A percentile compares a stretch with the other conserved stretches of the same genome.
Conservation (phyloP, 306 rosid species). For the Leucaena leucocephala region DNA sequence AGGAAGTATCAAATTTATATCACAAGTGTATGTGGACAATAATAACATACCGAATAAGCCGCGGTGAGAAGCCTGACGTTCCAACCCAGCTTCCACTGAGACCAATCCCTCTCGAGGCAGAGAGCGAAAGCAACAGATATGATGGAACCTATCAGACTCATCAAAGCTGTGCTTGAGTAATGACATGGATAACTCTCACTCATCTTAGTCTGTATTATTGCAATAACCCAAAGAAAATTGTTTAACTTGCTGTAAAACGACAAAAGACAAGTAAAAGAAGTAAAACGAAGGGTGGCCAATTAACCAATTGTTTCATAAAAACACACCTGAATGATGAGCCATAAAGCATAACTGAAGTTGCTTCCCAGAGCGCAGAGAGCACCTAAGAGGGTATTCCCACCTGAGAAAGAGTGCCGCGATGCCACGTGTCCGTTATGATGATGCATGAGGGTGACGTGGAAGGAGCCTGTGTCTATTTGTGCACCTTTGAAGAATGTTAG, state of each 20-base stretch:
- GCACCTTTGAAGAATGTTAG: not conserved
- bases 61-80: constrained; percentile 42
- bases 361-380: not conserved
- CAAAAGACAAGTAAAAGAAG: not conserved
- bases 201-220: constrained; percentile 39
- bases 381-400: not conserved
- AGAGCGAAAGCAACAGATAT: constrained; percentile 28
- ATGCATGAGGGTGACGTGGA: constrained; percentile 3
- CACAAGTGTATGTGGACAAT: not conserved
- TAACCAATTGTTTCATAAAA: too few species aligned
- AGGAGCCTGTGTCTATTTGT: not conserved
- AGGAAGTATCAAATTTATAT: too few species aligned
- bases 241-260: not conserved
- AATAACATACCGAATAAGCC: constrained; percentile 35
- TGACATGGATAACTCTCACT: constrained; percentile 41
- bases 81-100: constrained; percentile 39
- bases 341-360: not conserved
- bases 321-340: not conserved
- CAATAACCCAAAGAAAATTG: not conserved
- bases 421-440: not conserved
- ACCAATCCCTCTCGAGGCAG: constrained; percentile 39
- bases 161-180: constrained; percentile 46
- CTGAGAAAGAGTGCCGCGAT: not conserved
- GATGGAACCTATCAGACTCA: constrained; percentile 25
- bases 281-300: not conserved